phyloP scores from a whole-genome alignment of 169 alveolate species.

The Plasmodium cynomolgi region DNA sequence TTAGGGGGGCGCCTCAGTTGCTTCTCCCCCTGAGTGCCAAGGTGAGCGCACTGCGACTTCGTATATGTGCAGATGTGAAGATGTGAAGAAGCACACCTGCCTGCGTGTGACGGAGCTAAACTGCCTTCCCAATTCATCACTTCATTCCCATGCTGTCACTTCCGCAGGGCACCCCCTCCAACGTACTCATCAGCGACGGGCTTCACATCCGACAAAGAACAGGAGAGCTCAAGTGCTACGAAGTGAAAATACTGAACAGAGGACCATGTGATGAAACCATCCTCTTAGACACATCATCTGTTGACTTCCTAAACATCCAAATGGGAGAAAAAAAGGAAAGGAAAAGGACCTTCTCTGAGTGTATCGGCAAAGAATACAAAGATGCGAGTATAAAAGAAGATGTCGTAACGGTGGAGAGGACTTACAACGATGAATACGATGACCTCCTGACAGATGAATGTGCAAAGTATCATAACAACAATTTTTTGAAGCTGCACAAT shows the following conservation, averaged over 20 bases:
- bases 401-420: background rate
- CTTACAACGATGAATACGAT: constrained; percentile 26
- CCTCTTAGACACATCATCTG: background rate
- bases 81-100: background rate
- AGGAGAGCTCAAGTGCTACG: constrained; percentile 11
- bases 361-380: constrained; percentile 47
- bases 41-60: background rate
- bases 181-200: background rate
- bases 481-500: constrained; percentile 25
- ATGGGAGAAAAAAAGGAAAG: background rate
- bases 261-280: constrained; percentile 53
- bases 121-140: background rate
- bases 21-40: constrained; percentile 33
- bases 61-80: too few species aligned
- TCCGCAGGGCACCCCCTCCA: constrained; percentile 7
- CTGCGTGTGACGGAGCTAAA: background rate
- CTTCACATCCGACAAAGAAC: constrained; percentile 16
- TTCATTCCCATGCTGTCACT: background rate
- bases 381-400: constrained; percentile 3
- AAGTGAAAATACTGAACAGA: constrained; percentile 30
- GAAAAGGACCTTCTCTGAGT: background rate
- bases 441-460: constrained; percentile 42
- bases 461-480: constrained; percentile 9
- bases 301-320: constrained; percentile 2
- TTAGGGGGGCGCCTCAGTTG: constrained; percentile 28